Conservation (phyloP, 805 yeast genomes). For the Alloascoidea africana region DNA sequence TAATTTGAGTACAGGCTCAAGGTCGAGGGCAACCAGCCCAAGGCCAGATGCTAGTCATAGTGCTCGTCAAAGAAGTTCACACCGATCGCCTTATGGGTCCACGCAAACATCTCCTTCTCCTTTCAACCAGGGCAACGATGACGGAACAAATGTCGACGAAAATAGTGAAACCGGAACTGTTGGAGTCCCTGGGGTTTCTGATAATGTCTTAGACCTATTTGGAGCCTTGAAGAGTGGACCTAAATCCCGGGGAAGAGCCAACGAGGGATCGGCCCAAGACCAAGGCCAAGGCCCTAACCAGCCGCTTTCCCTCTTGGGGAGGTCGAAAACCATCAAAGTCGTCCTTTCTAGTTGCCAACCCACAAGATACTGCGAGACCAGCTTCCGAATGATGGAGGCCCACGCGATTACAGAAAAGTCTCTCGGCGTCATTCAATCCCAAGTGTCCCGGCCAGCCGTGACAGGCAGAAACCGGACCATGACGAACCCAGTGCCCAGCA, state of each 20-base stretch:
- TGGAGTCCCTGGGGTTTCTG: no score
- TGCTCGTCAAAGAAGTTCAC: background rate
- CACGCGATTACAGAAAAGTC: background rate
- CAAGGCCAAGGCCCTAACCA: background rate
- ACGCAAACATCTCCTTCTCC: no score
- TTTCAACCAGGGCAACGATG: no score
- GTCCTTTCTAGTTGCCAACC: background rate
- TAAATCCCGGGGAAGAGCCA: no score
- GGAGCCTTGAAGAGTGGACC: conserved; percentile 1
- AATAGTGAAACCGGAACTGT: no score
- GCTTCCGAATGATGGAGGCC: conserved; percentile 1
- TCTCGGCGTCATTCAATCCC: background rate
- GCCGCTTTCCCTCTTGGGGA: background rate
- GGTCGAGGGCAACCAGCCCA: no score
- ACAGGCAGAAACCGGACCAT: no score
- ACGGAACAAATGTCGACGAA: background rate
- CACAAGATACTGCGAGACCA: background rate
- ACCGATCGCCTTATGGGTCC: no score
- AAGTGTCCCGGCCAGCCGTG: no score
- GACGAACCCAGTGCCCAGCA: no score
- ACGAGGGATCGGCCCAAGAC: no score
- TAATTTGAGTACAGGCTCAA: background rate
- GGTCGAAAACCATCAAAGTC: conserved; percentile 1
- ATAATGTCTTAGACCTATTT: background rate
- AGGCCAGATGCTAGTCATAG: background rate